A percentile compares a stretch with the other conserved stretches of the same genome.
Conservation (phyloP, 73 alveolate genomes). For the Paramecium octaurelia region DNA sequence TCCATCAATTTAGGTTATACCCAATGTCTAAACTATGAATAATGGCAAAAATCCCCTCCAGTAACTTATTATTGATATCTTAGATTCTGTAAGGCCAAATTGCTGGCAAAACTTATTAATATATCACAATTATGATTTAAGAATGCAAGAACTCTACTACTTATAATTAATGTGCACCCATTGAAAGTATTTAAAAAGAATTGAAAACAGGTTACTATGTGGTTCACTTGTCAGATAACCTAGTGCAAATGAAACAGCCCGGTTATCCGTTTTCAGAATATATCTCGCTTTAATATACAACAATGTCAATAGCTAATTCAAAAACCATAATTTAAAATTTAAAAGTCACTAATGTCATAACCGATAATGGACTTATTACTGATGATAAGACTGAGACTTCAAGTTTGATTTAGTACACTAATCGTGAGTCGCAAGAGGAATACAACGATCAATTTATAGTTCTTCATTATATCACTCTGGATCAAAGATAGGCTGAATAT, state of each 20-base stretch:
- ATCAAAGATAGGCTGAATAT: background rate
- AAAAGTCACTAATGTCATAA: background rate
- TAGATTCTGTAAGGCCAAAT: background rate
- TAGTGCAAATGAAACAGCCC: background rate
- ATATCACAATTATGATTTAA: background rate
- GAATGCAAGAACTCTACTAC: background rate
- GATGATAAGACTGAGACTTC: background rate
- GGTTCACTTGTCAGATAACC: background rate
- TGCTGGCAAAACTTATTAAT: background rate
- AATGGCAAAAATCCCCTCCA: background rate
- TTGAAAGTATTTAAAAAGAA: background rate
- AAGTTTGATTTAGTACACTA: background rate
- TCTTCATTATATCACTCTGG: background rate
- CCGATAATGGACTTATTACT: background rate
- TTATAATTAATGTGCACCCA: background rate
- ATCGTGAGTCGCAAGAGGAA: background rate
- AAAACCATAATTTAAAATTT: slow-evolving; percentile 4
- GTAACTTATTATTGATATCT: background rate
- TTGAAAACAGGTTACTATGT: background rate
- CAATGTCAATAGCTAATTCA: background rate
- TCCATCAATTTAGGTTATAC: background rate
- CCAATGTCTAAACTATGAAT: background rate
- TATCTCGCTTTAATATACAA: background rate
- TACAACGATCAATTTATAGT: background rate
- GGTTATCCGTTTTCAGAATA: slow-evolving; percentile 3